These are phyloP conservation scores for Pulveroboletus sp. DNA, from an alignment of 768 basidiomycete species.

Conservation along the genomic window DNA sequence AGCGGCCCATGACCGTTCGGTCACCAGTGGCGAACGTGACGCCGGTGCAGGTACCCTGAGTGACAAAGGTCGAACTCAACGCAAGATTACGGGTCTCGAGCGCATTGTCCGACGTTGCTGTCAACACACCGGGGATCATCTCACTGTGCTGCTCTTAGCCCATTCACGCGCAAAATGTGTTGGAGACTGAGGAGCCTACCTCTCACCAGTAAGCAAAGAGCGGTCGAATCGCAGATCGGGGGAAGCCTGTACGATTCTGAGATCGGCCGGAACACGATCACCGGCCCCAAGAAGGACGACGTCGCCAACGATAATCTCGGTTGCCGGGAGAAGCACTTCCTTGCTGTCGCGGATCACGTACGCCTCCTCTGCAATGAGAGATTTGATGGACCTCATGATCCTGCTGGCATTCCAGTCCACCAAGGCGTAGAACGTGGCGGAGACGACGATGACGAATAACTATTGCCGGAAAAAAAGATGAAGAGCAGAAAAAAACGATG, in stretches of 20 bases:
- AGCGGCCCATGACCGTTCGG: conserved; percentile 46
- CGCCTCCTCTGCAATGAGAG: conserved; percentile 56
- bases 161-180: not conserved
- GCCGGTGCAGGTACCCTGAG: conserved; percentile 38
- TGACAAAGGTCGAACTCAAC: conserved; percentile 41
- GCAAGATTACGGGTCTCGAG: conserved; percentile 46
- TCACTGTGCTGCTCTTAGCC: conserved; percentile 25
- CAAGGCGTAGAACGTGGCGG: conserved; percentile 44
- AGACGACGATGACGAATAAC: conserved; percentile 40
- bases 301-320: conserved; percentile 56
- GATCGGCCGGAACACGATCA: conserved; percentile 56
- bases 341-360: conserved; percentile 49
- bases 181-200: conserved; percentile 18
- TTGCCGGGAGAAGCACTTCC: conserved; percentile 46
- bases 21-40: conserved; percentile 41
- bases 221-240: conserved; percentile 51
- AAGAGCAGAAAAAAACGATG: not conserved
- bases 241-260: conserved; percentile 49
- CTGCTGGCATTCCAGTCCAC: conserved; percentile 47
- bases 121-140: conserved; percentile 41
- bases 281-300: conserved; percentile 49
- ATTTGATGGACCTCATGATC: conserved; percentile 53
- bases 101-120: conserved; percentile 47
- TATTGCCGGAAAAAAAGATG: conserved; percentile 12
- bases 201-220: conserved; percentile 50